phyloP scores from a whole-genome alignment of 1,284 basidiomycete species.

The Leccinum pachyderme region DNA sequence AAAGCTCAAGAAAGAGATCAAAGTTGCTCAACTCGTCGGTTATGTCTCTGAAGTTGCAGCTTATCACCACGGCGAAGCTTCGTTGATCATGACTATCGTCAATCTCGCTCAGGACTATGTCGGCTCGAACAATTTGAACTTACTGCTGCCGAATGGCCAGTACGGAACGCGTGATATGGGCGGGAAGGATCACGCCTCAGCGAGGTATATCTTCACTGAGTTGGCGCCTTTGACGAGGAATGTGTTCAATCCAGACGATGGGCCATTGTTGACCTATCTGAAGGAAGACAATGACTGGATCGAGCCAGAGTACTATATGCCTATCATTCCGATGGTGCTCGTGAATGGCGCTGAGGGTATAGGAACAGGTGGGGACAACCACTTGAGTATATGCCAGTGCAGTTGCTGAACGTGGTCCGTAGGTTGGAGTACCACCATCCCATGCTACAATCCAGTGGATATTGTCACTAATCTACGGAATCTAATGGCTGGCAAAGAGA shows the following conservation, averaged over 20 bases:
- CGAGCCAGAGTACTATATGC: slow-evolving; percentile 96
- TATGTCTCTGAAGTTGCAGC: slow-evolving; percentile 93
- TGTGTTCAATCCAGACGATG: slow-evolving; percentile 85
- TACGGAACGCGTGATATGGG: slow-evolving; percentile 92
- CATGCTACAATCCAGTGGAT: slow-evolving; percentile 92
- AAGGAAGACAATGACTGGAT: slow-evolving; percentile 88
- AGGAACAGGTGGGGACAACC: slow-evolving; percentile 74
- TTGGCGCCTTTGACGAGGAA: slow-evolving; percentile 76
- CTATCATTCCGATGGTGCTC: slow-evolving; percentile 85
- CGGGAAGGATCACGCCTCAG: slow-evolving; percentile 94
- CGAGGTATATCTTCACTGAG: slow-evolving; percentile 96
- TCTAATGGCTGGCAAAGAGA: slow-evolving; percentile 85
- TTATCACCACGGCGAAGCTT: slow-evolving; percentile 96
- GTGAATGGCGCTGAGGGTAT: slow-evolving; percentile 98
- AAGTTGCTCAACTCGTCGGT: slow-evolving; percentile 95
- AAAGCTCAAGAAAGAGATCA: slow-evolving; percentile 91
- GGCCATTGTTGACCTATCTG: slow-evolving; percentile 80
- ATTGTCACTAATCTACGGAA: slow-evolving; percentile 87
- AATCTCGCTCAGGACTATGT: slow-evolving; percentile 94
- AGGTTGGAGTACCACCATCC: slow-evolving; percentile 96
- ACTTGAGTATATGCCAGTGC: slow-evolving; percentile 1
- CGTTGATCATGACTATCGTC: slow-evolving; percentile 88
- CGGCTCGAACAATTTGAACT: slow-evolving; percentile 94
- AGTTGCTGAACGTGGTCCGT: not conserved
- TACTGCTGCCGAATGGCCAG: slow-evolving; percentile 90